Conservation (phyloP, 2,329 filamentous ascomycete genomes). For the Dactylonectria macrodidyma region DNA sequence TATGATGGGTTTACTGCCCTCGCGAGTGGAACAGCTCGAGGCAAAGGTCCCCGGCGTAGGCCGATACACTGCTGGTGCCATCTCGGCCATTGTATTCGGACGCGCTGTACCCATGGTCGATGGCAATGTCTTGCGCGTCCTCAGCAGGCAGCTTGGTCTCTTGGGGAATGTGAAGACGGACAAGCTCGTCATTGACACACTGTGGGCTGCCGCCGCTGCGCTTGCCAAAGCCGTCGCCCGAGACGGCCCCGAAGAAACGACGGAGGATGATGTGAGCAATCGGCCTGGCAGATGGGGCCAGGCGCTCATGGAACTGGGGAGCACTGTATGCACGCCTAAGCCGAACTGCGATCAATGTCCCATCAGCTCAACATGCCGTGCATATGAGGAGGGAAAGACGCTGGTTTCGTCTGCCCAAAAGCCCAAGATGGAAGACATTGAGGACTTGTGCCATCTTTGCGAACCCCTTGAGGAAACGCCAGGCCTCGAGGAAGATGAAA, state of each 20-base stretch:
- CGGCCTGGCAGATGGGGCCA: slow-evolving; percentile 75
- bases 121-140: slow-evolving; percentile 73
- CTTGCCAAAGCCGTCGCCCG: slow-evolving; percentile 67
- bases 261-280: slow-evolving; percentile 57
- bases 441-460: slow-evolving; percentile 66
- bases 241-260: slow-evolving; percentile 49
- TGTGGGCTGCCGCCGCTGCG: slow-evolving; percentile 72
- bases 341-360: slow-evolving; percentile 70
- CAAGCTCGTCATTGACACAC: slow-evolving; percentile 64
- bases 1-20: slow-evolving; percentile 66
- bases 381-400: slow-evolving; percentile 62
- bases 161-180: slow-evolving; percentile 71
- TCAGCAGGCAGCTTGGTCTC: slow-evolving; percentile 73
- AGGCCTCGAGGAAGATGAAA: slow-evolving; percentile 38
- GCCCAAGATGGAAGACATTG: slow-evolving; percentile 59
- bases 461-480: slow-evolving; percentile 59
- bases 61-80: slow-evolving; percentile 74
- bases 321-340: slow-evolving; percentile 72
- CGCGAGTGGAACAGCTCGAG: slow-evolving; percentile 61
- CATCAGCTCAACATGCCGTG: slow-evolving; percentile 65
- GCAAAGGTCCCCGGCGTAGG: slow-evolving; percentile 72
- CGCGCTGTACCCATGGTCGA: slow-evolving; percentile 73
- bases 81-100: slow-evolving; percentile 75
- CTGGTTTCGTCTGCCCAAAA: slow-evolving; percentile 43
- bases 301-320: slow-evolving; percentile 76